These are phyloP conservation scores for Apiotrichum mycotoxinovorans DNA, from an alignment of 1,284 basidiomycete species.

Conservation along the genomic window DNA sequence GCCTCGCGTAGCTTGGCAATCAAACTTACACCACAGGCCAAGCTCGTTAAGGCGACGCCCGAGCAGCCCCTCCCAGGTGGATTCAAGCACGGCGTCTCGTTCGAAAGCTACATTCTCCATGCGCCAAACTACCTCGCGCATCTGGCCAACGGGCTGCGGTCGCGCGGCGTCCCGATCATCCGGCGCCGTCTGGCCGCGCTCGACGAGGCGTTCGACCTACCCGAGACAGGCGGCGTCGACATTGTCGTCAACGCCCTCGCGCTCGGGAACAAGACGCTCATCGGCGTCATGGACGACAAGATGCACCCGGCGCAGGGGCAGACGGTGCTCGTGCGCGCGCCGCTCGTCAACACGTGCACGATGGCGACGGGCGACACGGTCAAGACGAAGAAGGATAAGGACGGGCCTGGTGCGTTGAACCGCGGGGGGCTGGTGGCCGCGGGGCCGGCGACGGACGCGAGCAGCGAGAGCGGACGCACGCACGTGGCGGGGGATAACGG, in stretches of 20 bases:
- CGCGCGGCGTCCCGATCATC: slow-evolving; percentile 40
- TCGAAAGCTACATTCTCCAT: slow-evolving; percentile 45
- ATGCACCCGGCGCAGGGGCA: slow-evolving; percentile 47
- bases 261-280: slow-evolving; percentile 39
- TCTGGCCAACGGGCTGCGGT: slow-evolving; percentile 34
- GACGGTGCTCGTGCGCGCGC: slow-evolving; percentile 45
- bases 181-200: slow-evolving; percentile 40
- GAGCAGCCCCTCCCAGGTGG: slow-evolving; percentile 10
- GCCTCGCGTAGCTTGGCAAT: too few species aligned
- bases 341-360: slow-evolving; percentile 29
- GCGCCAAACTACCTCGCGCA: slow-evolving; percentile 46
- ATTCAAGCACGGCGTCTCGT: slow-evolving; percentile 30
- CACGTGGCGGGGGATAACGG: background rate
- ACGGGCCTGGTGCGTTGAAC: slow-evolving; percentile 1
- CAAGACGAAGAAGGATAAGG: background rate
- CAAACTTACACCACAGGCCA: slow-evolving; percentile 1
- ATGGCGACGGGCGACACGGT: slow-evolving; percentile 13
- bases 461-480: background rate
- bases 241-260: slow-evolving; percentile 54
- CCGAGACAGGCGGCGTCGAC: slow-evolving; percentile 27
- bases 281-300: slow-evolving; percentile 45
- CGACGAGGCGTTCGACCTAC: slow-evolving; percentile 44
- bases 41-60: slow-evolving; percentile 2
- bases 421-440: too few species aligned
- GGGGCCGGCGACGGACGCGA: too few species aligned